Base-by-base conservation (phyloP, 2,329 filamentous ascomycete genomes). In the Ceratocystis colombiana region DNA sequence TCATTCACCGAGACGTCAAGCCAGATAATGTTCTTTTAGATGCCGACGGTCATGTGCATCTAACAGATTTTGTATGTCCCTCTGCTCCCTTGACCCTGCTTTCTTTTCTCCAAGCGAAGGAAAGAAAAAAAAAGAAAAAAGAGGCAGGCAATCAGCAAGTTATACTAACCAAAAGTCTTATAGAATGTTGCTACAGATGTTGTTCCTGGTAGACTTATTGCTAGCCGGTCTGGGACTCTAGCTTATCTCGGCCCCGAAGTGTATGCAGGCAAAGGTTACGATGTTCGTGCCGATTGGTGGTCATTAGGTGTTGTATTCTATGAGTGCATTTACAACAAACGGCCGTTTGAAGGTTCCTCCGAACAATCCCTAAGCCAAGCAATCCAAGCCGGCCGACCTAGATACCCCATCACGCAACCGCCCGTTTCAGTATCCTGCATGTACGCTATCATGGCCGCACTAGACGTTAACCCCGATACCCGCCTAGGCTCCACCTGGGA, bases 301-400 rank as follows among this genome's bases (percentile, higher is more conserved):
- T 97, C 94, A 5, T 77, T 99, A 25, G 94, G 94, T 62, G 94
- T 99, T 59, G 83, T 96, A n/a, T 97, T 97, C 75, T 99, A 96
- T 76, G 94, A 99, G 76, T 97, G 94, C 81, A 96, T 99, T 70
- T 99, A 97, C 79, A 96, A 95, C 78, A 97, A 95, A 90, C 85
- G 94, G 71, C 94, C 94, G 25, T 99, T 97, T 70, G 91, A 96
- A 73, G 93, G 90, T 64, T 90, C 87, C 71, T 92, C 86, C 61
- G 91, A 96, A 73, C 86, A 90, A 66, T 84, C 85, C 5, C 79
- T 99, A 62, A 88, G 88, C 71, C 84, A 86, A 69, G 85, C 90
- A 70, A 95, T 99, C 72, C 84, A 88, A 71, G 89, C 86, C 72
- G 90, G 87, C 12, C 86, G 85, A 69, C 91, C 92, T 2, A 90